Evolutionary conservation across 441 rosid genomes (phyloP), one percentile per base, ranked within the genome.

Genomic region (Jatropha multifida): DNA sequence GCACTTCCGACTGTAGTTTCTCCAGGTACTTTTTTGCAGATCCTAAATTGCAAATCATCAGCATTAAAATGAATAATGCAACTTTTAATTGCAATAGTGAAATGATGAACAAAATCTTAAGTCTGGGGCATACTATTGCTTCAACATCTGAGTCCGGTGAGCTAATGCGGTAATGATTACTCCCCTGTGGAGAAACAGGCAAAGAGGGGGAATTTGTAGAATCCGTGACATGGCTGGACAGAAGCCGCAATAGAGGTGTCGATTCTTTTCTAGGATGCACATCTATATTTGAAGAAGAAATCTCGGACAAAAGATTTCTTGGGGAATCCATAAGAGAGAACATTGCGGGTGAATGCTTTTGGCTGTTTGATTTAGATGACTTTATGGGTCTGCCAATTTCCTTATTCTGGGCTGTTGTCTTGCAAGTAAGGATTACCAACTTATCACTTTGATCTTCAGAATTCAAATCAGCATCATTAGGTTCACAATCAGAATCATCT

Each of bases 301-400:
- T 38, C 69, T 83, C 80, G 3, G 85, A 76, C 41, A 83, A 76
- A 78, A 78, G 55, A 69, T 65, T 78, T 71, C 52, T 77, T 4
- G 89, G 88, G 63, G 91, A 87, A 67, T 82, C 81, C 7, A 76
- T 56, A 18, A 86, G 85, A 42, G 89, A 84, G 69, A 69, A 81
- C 26, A 71, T 64, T 52, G 72, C 44, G 14, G 87, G 82, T 32
- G 89, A 77, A 69, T 40, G 71, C 4, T 11, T 68, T 71, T 4
- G 66, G 68, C 66, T 81, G 78, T 72, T 80, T n/a, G 63, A 56
- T 78, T 76, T 86, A 38, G 67, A 46, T n/a, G 73, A 73, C 52
- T 74, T 78, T 14, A 68, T 65, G 51, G 66, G 27, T 6, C 76
- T 3, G 46, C 79, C 72, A 6, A 7, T 65, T 67, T 81, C 82